Conservation (phyloP, 169 alveolate species). For the Pseudocohnilembus persalinus region DNA sequence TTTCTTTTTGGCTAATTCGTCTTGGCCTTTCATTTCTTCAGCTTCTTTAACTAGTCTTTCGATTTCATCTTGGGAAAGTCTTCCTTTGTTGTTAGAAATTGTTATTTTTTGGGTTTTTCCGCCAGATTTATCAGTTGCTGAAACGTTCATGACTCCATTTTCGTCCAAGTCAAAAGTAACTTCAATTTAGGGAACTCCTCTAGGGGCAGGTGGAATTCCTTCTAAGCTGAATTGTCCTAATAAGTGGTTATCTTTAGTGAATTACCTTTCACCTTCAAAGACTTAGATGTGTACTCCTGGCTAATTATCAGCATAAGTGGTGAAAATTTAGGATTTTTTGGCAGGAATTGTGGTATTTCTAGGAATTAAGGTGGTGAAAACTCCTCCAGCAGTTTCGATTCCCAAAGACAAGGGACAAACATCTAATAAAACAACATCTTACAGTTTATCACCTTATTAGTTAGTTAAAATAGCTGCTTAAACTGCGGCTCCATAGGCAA, state of each 20-base stretch:
- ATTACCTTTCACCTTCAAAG: slow-evolving; percentile 65
- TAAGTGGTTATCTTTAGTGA: slow-evolving; percentile 54
- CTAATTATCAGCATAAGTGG: slow-evolving; percentile 43
- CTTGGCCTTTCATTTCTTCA: slow-evolving; percentile 70
- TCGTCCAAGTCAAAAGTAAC: slow-evolving; percentile 70
- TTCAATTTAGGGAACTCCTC: too few species aligned
- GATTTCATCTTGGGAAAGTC: slow-evolving; percentile 69
- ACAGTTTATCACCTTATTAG: not conserved
- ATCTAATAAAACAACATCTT: slow-evolving; percentile 33
- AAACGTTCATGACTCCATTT: slow-evolving; percentile 59
- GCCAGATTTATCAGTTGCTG: slow-evolving; percentile 68
- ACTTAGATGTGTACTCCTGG: slow-evolving; percentile 31
- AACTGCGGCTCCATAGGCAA: slow-evolving; percentile 95
- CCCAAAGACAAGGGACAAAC: slow-evolving; percentile 63
- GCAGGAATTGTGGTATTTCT: slow-evolving; percentile 50
- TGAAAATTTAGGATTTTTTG: slow-evolving; percentile 18
- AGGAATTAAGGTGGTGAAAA: slow-evolving; percentile 47
- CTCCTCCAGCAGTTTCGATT: slow-evolving; percentile 49
- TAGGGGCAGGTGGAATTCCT: slow-evolving; percentile 77
- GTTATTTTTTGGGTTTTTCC: slow-evolving; percentile 62
- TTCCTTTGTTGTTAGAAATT: slow-evolving; percentile 72
- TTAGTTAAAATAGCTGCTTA: slow-evolving; percentile 89
- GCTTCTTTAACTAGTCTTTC: slow-evolving; percentile 69
- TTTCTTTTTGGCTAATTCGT: slow-evolving; percentile 59
- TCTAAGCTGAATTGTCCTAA: slow-evolving; percentile 70